Percentiles rank a stretch among this genome's conserved stretches.
phyloP scores from a whole-genome alignment of 2,329 filamentous ascomycete genomes.

The Fonsecaea erecta region DNA sequence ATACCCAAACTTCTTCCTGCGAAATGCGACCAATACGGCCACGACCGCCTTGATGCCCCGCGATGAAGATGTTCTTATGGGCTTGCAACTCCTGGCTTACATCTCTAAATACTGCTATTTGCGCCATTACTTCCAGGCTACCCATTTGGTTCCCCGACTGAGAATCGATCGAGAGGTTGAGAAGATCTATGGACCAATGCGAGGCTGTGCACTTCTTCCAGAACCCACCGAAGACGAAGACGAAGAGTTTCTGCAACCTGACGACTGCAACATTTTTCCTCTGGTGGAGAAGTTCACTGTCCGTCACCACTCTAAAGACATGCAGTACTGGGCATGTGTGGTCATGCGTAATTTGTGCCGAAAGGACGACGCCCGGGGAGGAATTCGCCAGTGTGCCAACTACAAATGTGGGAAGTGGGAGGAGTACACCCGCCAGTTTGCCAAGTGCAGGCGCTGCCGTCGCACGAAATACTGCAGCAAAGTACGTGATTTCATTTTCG shows the following conservation, averaged over 20 bases:
- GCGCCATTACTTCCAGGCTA: slow-evolving; percentile 91
- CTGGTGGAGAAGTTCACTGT: slow-evolving; percentile 98
- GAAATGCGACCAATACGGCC: slow-evolving; percentile 68
- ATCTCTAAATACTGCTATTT: slow-evolving; percentile 99
- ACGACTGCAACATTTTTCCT: slow-evolving; percentile 98
- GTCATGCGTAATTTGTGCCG: slow-evolving; percentile 99
- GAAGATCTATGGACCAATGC: slow-evolving; percentile 73
- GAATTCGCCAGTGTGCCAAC: slow-evolving; percentile 95
- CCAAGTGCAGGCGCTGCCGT: slow-evolving; percentile 93
- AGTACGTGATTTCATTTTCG: slow-evolving; percentile 46
- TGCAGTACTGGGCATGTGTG: slow-evolving; percentile 99
- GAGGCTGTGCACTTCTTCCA: slow-evolving; percentile 42
- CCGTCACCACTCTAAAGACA: slow-evolving; percentile 90
- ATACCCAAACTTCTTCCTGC: slow-evolving; percentile 80
- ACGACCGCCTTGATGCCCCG: slow-evolving; percentile 90
- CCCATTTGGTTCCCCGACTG: slow-evolving; percentile 88
- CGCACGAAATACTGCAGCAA: slow-evolving; percentile 99
- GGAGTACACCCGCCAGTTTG: slow-evolving; percentile 93
- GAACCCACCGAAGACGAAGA: slow-evolving; percentile 68
- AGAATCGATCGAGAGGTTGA: slow-evolving; percentile 86
- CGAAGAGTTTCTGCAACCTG: slow-evolving; percentile 86
- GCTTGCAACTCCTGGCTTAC: slow-evolving; percentile 91
- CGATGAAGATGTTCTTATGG: slow-evolving; percentile 98
- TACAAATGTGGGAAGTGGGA: slow-evolving; percentile 99
- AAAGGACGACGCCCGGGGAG: slow-evolving; percentile 92